phyloP scores from a whole-genome alignment of 2,329 filamentous ascomycete genomes.

The Domatiomyces globalis region DNA sequence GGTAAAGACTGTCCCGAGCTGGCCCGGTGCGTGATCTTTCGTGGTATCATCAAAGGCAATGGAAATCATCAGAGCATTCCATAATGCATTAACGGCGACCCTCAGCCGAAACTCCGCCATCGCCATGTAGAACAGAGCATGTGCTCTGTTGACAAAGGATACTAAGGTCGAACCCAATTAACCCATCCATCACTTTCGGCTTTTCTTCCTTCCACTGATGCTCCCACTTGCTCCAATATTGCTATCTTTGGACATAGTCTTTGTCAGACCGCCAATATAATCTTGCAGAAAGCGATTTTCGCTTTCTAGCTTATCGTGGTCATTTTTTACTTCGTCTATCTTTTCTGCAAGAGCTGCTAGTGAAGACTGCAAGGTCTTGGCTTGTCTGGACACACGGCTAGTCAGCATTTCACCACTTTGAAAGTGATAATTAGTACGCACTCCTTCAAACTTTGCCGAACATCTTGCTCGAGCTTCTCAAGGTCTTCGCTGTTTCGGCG shows the following conservation, averaged over 20 bases:
- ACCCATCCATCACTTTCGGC: constrained; percentile 10
- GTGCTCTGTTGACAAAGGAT: background rate
- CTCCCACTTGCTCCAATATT: constrained; percentile 19
- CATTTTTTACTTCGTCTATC: constrained; percentile 83
- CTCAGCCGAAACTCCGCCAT: background rate
- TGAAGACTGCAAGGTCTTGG: constrained; percentile 75
- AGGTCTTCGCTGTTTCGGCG: constrained; percentile 81
- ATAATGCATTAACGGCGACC: background rate
- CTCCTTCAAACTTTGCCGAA: constrained; percentile 51
- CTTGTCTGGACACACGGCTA: constrained; percentile 48
- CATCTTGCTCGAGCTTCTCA: constrained; percentile 71
- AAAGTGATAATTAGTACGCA: constrained; percentile 24
- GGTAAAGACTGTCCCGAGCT: background rate
- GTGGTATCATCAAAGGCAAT: constrained; percentile 1
- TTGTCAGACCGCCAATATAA: constrained; percentile 93
- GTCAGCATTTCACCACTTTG: background rate
- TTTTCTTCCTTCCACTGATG: constrained; percentile 12
- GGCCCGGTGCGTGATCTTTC: background rate
- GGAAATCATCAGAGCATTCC: background rate
- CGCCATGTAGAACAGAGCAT: background rate
- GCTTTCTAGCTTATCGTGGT: constrained; percentile 91
- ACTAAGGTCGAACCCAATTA: background rate
- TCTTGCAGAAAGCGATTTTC: constrained; percentile 97
- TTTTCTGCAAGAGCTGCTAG: constrained; percentile 80
- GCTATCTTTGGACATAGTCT: constrained; percentile 46